Evolutionary conservation across 164 flowering plant genomes (phyloP), one percentile per base, ranked within the genome.

Genomic region (Litsea cubeba): DNA sequence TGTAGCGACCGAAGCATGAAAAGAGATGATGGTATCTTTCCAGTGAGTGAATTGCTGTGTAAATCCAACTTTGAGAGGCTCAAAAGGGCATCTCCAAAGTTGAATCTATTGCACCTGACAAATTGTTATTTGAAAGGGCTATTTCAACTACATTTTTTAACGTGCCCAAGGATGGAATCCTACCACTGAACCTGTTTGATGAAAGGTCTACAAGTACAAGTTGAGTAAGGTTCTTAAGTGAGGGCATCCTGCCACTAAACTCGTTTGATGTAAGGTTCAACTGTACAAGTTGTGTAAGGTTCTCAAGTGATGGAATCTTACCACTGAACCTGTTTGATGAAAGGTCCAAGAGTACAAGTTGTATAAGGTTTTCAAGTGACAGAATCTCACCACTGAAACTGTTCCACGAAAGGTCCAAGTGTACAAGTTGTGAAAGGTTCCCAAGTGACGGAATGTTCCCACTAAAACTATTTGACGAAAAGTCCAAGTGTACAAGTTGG

Each of bases 131-230:
- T 2, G 30, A 63, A 63, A 63, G 65, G 26, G 3, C 14, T 5
- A 63, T 7, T 17, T 12, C 49, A 2, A 15, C 18, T 5, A 28
- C 20, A 54, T 54, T 54, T 54, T 14, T 54, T 12, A 54, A 18
- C 7, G 49, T 30, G 26, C 12, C 68, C n/a, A 65, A 22, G 12
- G 82, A 77, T 14, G 92, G 87, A 25, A 89, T 50, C 18, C 68
- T 15, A 64, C 89, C 88, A 30, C 24, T 78, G 67, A 88, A 76
- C 0, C 10, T 18, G 72, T 89, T 89, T 10, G 2, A 6, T 5
- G 89, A 85, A 1, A 89, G 50, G 62, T 89, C 91, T 73, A 87
- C 20, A 70, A 74, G 70, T 57, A 26, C 76, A 12, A 89, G 82
- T 40, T 73, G 74, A 8, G 69, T 60, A 49, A 87, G 83, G 2